Base-by-base conservation (phyloP, 2,329 filamentous ascomycete species). In the Aureobasidium sp. region DNA sequence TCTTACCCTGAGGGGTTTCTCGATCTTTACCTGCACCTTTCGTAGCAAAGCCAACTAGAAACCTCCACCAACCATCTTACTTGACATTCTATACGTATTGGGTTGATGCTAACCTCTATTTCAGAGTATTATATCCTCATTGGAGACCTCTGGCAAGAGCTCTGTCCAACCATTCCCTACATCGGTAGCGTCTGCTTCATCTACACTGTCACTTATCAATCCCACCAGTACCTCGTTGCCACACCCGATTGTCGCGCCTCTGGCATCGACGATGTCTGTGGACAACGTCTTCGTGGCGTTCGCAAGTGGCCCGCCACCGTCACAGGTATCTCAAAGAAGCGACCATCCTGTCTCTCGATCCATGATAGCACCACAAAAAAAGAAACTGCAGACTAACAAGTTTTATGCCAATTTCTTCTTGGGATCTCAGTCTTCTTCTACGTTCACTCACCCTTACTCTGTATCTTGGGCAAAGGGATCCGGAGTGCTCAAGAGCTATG, bases 371-470 rank as follows among this genome's bases (percentile, higher is more conserved):
- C 67, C 70, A 39, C 73, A 76, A 51, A 62, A 67, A 8, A 70
- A 70, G 17, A 73, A 87, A 3, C 76, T 90, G 49, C 79, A 84
- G 55, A 93, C 89, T 27, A 93, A 92, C 78, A 92, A 90, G 60
- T 81, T 81, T 67, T 81, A 80, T 62, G 75, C 87, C 67, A 94
- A 94, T 69, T 85, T 94, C 65, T 91, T 91, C 72, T 79, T 97
- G 0, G 88, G 86, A 5, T 81, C 80, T 47, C 91, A 96, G 72
- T 83, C 79, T 5, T 82, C 82, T 7, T 82, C 87, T 0, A 80
- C 86, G 0, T 96, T 87, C 75, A 87, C 88, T 0, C 87, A 91
- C 70, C 92, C 78, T 3, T 80, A 80, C 64, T 75, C 72, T 0
- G 64, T 81, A 0, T 70, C 72, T 62, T 80, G 78, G 78, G 68